Evolutionary conservation across 148 eudicot species (phyloP), one percentile per base, ranked within the genome.

Genomic region (Spergularia bocconei): DNA sequence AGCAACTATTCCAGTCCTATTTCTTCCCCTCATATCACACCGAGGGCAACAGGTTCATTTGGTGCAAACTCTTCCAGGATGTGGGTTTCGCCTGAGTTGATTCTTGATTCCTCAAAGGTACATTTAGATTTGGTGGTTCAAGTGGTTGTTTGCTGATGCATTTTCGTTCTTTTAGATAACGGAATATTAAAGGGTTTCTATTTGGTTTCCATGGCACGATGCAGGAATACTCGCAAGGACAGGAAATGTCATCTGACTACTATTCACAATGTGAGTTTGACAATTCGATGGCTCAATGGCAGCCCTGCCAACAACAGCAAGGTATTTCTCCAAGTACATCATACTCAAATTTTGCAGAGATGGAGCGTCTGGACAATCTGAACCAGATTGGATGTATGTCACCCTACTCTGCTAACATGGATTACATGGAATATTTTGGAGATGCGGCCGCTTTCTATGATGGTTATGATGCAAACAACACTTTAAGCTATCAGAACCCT

Each of bases 21-120:
- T 16, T 76, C 88, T 71, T 90, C 93, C 83, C 91, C 92, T 41
- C 84, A 82, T 33, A 59, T 82, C 55, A 79, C 82, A 55, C 80
- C 65, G 54, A 83, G 81, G 53, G 63, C 66, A 51, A 41, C 80
- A 36, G 75, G 83, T 87, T 82, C 87, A 75, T 60, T 77, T 81
- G 82, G 72, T 53, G 77, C 79, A 20, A 81, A 82, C 74, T 57
- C 87, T 70, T 38, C 84, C 19, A 88, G 78, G 78, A 72, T 79
- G 69, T 87, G 88, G 91, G 76, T 85, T 67, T 85, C 97, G 16
- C 88, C 93, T 65, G 86, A 90, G 23, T 68, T 87, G 48, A 90
- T 88, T 68, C 90, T 92, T 62, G 96, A 92, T 79, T 87, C 97
- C 53, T 92, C 93, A 20, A 88, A 82, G 97, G 97, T 92, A 80